Conservation (phyloP, 2,329 filamentous ascomycete genomes). For the Coniella vitis region DNA sequence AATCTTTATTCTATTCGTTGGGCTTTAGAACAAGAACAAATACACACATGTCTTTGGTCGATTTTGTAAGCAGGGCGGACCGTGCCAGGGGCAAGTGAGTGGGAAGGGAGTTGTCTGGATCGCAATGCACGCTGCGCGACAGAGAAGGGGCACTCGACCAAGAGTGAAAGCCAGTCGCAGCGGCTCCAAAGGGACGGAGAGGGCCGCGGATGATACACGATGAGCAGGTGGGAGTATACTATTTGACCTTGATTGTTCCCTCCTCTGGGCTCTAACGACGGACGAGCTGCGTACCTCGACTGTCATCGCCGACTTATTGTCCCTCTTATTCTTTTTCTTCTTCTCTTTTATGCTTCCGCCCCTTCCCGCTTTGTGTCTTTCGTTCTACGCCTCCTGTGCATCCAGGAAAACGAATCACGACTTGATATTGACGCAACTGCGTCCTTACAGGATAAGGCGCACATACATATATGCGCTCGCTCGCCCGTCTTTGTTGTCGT, state of each 20-base stretch:
- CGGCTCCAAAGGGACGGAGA: constrained; percentile 3
- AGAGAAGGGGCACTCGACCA: background rate
- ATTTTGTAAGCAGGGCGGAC: background rate
- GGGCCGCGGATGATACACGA: constrained; percentile 8
- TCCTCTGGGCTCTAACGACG: background rate
- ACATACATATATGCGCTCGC: too few relatives aligned
- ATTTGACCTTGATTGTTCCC: background rate
- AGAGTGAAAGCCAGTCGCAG: background rate
- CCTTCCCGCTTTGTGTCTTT: background rate
- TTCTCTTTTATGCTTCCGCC: background rate
- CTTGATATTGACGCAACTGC: background rate
- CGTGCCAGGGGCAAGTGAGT: constrained; percentile 4
- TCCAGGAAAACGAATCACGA: too few relatives aligned
- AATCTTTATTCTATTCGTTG: background rate
- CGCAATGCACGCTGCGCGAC: constrained; percentile 6
- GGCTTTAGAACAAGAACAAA: too few relatives aligned
- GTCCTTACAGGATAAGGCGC: too few relatives aligned
- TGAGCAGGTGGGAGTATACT: too few relatives aligned
- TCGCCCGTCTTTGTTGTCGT: too few relatives aligned
- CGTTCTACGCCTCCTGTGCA: background rate
- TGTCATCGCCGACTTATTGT: background rate
- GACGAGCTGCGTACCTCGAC: background rate
- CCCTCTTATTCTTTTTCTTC: background rate
- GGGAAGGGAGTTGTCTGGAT: constrained; percentile 5
- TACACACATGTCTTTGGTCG: background rate